A percentile compares a stretch with the other conserved stretches of the same genome.
Conservation (phyloP, 2,329 filamentous ascomycete species). For the Epichloe coenophiala region DNA sequence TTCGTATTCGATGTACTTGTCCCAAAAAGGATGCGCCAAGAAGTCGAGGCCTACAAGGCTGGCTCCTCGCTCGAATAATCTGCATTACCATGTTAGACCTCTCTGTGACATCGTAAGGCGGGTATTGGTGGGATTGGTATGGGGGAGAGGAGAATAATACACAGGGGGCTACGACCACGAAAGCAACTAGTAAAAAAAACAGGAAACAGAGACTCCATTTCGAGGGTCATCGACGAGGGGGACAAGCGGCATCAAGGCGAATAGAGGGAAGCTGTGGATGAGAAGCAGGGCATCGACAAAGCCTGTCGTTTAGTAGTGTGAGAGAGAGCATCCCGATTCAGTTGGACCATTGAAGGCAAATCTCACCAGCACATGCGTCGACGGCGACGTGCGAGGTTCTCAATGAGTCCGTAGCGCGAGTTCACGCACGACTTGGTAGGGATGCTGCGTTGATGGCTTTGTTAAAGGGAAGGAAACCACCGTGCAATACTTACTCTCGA, state of each 20-base stretch:
- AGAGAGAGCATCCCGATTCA: slow-evolving; percentile 48
- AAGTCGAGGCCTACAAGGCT: slow-evolving; percentile 83
- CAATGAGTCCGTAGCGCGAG: slow-evolving; percentile 18
- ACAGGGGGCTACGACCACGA: slow-evolving; percentile 34
- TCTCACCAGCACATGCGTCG: slow-evolving; percentile 51
- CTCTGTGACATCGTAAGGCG: background rate
- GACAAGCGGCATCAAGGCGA: slow-evolving; percentile 15
- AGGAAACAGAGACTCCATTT: slow-evolving; percentile 16
- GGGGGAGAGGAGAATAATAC: slow-evolving; percentile 40
- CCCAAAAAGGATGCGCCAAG: slow-evolving; percentile 91
- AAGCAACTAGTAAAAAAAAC: slow-evolving; percentile 32
- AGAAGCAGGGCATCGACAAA: slow-evolving; percentile 32
- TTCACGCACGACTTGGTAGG: slow-evolving; percentile 23
- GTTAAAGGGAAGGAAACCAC: slow-evolving; percentile 56
- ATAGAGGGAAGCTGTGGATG: slow-evolving; percentile 25
- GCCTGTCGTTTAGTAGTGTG: slow-evolving; percentile 52
- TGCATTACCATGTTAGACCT: slow-evolving; percentile 29
- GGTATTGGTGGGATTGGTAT: slow-evolving; percentile 4
- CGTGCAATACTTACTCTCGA: slow-evolving; percentile 88
- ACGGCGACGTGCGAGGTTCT: slow-evolving; percentile 23
- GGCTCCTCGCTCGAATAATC: slow-evolving; percentile 84
- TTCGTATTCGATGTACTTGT: slow-evolving; percentile 96
- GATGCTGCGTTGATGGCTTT: slow-evolving; percentile 33
- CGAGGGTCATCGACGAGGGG: slow-evolving; percentile 18
- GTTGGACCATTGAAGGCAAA: slow-evolving; percentile 47